These are phyloP conservation scores for Linaria vulgaris DNA, from an alignment of 257 asterid species.

Conservation along the genomic window DNA sequence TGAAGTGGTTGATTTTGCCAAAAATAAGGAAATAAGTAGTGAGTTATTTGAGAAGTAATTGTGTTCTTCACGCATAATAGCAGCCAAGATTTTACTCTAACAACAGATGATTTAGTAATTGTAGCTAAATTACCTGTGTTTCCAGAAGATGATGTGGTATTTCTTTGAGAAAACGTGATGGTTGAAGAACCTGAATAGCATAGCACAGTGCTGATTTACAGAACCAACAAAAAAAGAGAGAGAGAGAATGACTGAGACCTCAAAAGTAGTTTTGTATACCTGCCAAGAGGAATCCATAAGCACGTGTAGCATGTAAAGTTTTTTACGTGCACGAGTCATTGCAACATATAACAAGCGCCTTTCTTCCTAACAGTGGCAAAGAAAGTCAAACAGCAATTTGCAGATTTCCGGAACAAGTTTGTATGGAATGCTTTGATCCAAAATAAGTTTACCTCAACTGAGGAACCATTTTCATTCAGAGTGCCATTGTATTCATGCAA, in stretches of 20 bases:
- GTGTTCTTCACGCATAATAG: not conserved
- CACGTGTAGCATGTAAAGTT: conserved; percentile 70
- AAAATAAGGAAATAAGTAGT: conserved; percentile 1
- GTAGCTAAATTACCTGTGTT: conserved; percentile 48
- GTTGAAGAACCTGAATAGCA: conserved; percentile 79
- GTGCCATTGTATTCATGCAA: conserved; percentile 78
- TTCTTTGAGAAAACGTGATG: conserved; percentile 93
- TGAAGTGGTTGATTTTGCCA: not conserved
- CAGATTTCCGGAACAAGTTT: conserved; percentile 4
- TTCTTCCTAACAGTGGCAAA: conserved; percentile 67
- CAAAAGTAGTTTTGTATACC: conserved; percentile 44
- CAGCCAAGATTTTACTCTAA: conserved; percentile 11
- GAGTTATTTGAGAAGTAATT: conserved; percentile 4
- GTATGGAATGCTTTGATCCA: conserved; percentile 12
- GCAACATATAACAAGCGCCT: conserved; percentile 91
- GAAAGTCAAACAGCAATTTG: conserved; percentile 25
- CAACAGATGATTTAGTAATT: conserved; percentile 4
- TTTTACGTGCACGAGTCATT: conserved; percentile 92
- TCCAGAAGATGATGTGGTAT: conserved; percentile 78
- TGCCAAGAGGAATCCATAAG: conserved; percentile 91
- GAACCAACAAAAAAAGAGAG: conserved; percentile 21
- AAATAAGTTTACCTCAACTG: conserved; percentile 63
- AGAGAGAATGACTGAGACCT: conserved; percentile 16
- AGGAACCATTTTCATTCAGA: conserved; percentile 53
- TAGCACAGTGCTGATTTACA: conserved; percentile 24